Evolutionary conservation across 2,329 filamentous ascomycete species (phyloP).

Genomic region (Ophiostoma angusticollis): DNA sequence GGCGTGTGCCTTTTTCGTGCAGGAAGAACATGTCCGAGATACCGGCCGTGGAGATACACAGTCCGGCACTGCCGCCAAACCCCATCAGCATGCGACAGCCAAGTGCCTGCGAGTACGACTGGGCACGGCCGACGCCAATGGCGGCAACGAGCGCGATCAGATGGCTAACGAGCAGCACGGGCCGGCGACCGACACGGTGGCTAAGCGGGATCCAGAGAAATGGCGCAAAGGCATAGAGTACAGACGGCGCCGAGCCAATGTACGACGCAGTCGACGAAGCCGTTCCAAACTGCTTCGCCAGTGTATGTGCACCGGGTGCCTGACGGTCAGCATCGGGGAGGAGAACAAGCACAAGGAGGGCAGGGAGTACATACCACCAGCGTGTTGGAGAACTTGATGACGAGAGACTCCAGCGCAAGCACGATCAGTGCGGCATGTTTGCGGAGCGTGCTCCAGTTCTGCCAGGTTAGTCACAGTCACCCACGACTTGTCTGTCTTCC

Average conservation of each 20-base stretch:
- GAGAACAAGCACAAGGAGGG: neutral
- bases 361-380: constrained; percentile 6
- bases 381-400: constrained; percentile 12
- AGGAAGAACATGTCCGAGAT: constrained; percentile 14
- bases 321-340: neutral
- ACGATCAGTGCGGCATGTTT: constrained; percentile 11
- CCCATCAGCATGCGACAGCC: constrained; percentile 12
- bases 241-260: constrained; percentile 10
- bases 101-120: constrained; percentile 10
- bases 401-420: constrained; percentile 10
- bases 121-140: constrained; percentile 9
- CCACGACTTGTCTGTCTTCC: too few species aligned
- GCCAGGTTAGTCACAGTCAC: too few species aligned
- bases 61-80: constrained; percentile 10
- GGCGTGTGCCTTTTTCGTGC: constrained; percentile 11
- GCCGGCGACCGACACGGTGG: constrained; percentile 12
- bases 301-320: constrained; percentile 10
- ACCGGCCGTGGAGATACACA: constrained; percentile 10
- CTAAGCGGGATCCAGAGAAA: constrained; percentile 14
- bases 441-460: constrained; percentile 11
- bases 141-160: constrained; percentile 9
- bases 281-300: constrained; percentile 7
- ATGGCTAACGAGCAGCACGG: constrained; percentile 10
- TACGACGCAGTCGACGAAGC: constrained; percentile 9
- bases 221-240: constrained; percentile 11